Conservation (phyloP, 1,284 basidiomycete genomes). For the Leccinum angustisporum region DNA sequence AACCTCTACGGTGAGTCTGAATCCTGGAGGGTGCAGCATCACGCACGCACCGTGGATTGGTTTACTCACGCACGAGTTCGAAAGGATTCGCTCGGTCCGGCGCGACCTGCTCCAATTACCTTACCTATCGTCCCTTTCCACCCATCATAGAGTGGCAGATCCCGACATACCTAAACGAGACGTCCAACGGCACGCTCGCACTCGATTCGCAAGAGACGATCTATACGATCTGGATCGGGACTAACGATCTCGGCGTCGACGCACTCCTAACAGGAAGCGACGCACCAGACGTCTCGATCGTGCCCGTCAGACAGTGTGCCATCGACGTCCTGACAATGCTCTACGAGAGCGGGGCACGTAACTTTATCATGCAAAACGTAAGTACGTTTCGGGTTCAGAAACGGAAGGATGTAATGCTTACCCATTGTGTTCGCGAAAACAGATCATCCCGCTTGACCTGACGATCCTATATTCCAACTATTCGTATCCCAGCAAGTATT, state of each 20-base stretch:
- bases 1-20: slow-evolving; percentile 35
- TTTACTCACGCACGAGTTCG: too few species aligned
- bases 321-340: slow-evolving; percentile 41
- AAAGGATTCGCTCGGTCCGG: slow-evolving; percentile 41
- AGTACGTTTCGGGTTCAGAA: neutral
- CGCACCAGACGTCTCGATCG: slow-evolving; percentile 40
- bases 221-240: slow-evolving; percentile 52
- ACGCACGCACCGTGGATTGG: neutral
- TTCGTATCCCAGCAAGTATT: slow-evolving; percentile 45
- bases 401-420: neutral
- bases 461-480: slow-evolving; percentile 43
- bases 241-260: slow-evolving; percentile 44
- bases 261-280: slow-evolving; percentile 41
- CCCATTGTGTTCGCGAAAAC: neutral
- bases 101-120: slow-evolving; percentile 44
- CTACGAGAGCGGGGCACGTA: slow-evolving; percentile 43
- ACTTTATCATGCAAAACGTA: slow-evolving; percentile 49
- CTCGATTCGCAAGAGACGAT: slow-evolving; percentile 39
- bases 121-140: slow-evolving; percentile 40
- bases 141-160: slow-evolving; percentile 40
- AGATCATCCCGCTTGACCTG: slow-evolving; percentile 51
- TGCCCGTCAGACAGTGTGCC: slow-evolving; percentile 43
- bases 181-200: slow-evolving; percentile 23
- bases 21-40: too few species aligned
- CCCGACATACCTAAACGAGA: slow-evolving; percentile 37